Evolutionary conservation across 345 rosid species (phyloP).

Genomic region (Limnanthes douglasii): DNA sequence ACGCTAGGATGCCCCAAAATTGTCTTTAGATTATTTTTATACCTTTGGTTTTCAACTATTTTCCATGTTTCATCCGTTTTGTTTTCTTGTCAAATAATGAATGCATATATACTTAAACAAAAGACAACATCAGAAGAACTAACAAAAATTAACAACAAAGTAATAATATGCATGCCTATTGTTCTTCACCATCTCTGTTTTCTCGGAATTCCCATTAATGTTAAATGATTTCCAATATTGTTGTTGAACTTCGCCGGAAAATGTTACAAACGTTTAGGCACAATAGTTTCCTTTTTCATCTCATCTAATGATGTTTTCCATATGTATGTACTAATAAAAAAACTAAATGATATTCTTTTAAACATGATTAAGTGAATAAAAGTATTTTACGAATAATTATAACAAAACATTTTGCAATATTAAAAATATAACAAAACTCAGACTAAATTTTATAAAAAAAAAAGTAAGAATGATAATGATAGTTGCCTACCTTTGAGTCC

Average conservation of each 20-base stretch:
- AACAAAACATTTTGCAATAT: neutral
- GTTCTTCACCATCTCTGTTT: neutral
- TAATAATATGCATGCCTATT: constrained; percentile 1
- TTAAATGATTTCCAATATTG: constrained; percentile 17
- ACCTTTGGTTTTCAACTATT: too few relatives aligned
- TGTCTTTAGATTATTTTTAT: too few relatives aligned
- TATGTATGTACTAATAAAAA: neutral
- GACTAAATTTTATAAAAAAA: neutral
- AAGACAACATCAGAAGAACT: too few relatives aligned
- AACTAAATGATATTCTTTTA: too few relatives aligned
- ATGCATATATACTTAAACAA: too few relatives aligned
- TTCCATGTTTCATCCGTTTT: too few relatives aligned
- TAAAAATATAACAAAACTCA: neutral
- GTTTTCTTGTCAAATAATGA: too few relatives aligned
- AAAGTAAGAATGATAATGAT: neutral
- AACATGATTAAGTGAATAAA: too few relatives aligned
- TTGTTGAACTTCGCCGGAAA: constrained; percentile 16
- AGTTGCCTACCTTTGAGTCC: constrained; percentile 26
- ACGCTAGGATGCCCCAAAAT: too few relatives aligned
- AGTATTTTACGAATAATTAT: neutral
- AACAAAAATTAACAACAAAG: too few relatives aligned
- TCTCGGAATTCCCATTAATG: constrained; percentile 7
- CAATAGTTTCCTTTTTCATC: too few relatives aligned
- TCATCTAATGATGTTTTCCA: neutral
- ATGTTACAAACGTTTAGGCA: neutral